Conservation (phyloP, 2,329 filamentous ascomycete species). For the Pseudogymnoascus sp. region DNA sequence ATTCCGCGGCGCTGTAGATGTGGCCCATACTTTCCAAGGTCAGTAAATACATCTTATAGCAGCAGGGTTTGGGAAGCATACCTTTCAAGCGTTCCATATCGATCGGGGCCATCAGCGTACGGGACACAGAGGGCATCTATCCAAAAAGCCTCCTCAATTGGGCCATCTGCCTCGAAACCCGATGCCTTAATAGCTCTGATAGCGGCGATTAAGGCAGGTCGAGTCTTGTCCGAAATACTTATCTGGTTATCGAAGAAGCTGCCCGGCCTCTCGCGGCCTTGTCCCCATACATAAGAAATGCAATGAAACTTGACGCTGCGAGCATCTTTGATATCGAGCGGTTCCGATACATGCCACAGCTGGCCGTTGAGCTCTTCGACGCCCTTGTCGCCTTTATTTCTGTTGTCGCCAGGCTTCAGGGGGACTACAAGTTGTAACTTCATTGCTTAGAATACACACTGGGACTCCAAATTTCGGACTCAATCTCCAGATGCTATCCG, state of each 20-base stretch:
- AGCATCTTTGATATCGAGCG: constrained; percentile 5
- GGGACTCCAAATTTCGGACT: neutral
- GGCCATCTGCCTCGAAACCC: neutral
- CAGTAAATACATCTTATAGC: neutral
- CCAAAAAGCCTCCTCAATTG: constrained; percentile 15
- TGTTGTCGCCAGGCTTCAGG: constrained; percentile 7
- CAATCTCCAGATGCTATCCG: neutral
- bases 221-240: constrained; percentile 15
- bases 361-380: constrained; percentile 15
- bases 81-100: constrained; percentile 16
- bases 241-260: constrained; percentile 16
- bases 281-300: constrained; percentile 17
- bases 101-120: constrained; percentile 10
- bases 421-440: constrained; percentile 13
- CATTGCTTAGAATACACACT: neutral
- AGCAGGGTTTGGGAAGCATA: neutral
- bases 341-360: constrained; percentile 15
- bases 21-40: neutral
- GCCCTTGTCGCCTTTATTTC: constrained; percentile 11
- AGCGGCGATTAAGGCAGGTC: constrained; percentile 14
- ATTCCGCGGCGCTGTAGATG: constrained; percentile 1
- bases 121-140: constrained; percentile 18
- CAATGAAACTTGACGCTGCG: constrained; percentile 14
- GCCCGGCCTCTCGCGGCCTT: constrained; percentile 11
- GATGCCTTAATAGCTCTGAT: constrained; percentile 13